A percentile compares a stretch with the other conserved stretches of the same genome.
phyloP scores from a whole-genome alignment of 371 early-diverging fungal genomes.

The Funneliformis caledonium region DNA sequence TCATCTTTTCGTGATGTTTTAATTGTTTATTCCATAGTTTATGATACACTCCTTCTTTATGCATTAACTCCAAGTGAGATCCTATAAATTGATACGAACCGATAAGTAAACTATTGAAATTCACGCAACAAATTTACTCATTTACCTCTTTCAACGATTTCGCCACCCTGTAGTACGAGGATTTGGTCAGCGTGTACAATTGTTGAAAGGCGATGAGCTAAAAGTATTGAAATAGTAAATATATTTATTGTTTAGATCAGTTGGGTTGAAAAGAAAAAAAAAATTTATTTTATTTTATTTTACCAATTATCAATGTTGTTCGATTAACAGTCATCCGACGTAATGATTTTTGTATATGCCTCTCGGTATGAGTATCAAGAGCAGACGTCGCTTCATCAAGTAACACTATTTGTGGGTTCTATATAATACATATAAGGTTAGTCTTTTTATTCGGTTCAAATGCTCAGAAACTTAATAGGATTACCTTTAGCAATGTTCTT shows the following conservation, averaged over 20 bases:
- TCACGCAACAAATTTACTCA: not conserved
- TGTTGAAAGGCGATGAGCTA: slow-evolving; percentile 73
- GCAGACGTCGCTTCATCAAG: slow-evolving; percentile 72
- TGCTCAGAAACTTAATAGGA: not conserved
- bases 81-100: not conserved
- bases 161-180: slow-evolving; percentile 63
- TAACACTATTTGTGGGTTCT: slow-evolving; percentile 76
- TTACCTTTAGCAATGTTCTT: slow-evolving; percentile 71
- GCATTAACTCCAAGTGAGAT: slow-evolving; percentile 80
- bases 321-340: slow-evolving; percentile 72
- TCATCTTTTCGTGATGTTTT: slow-evolving; percentile 58
- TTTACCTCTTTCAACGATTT: slow-evolving; percentile 63
- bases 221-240: slow-evolving; percentile 29
- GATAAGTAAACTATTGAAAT: not conserved
- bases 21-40: slow-evolving; percentile 91
- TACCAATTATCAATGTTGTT: slow-evolving; percentile 90
- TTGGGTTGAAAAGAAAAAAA: not conserved
- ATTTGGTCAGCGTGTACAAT: slow-evolving; percentile 68
- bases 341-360: slow-evolving; percentile 75
- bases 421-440: slow-evolving; percentile 43
- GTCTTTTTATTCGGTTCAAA: not conserved
- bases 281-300: not conserved
- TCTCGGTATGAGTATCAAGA: slow-evolving; percentile 72
- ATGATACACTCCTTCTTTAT: slow-evolving; percentile 67
- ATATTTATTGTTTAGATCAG: not conserved